Evolutionary conservation across 805 yeast species (phyloP).

Genomic region (Yamadazyma insecticola): DNA sequence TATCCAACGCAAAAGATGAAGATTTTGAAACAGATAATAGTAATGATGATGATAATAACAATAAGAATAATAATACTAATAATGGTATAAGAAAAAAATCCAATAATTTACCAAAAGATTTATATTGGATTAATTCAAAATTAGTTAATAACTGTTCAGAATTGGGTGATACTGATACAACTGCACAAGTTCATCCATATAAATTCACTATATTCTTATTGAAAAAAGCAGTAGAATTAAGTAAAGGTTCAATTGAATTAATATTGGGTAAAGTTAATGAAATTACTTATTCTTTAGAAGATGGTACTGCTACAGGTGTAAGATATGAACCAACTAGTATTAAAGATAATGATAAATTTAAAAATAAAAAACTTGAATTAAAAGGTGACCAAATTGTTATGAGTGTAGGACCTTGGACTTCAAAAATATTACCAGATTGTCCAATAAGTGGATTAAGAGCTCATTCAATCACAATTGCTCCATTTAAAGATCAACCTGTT

Average conservation of each 20-base stretch:
- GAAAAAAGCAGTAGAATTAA: slow-evolving; percentile 65
- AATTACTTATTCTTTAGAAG: slow-evolving; percentile 54
- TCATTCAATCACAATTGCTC: slow-evolving; percentile 88
- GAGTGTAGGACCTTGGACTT: slow-evolving; percentile 96
- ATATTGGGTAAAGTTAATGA: slow-evolving; percentile 80
- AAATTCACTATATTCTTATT: slow-evolving; percentile 83
- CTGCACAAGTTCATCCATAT: slow-evolving; percentile 97
- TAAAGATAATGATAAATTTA: slow-evolving; percentile 18
- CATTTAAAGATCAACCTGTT: slow-evolving; percentile 65
- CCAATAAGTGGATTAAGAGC: slow-evolving; percentile 94
- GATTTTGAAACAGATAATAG: slow-evolving; percentile 11
- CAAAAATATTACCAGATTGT: slow-evolving; percentile 83
- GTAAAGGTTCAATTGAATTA: slow-evolving; percentile 74
- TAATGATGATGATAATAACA: slow-evolving; percentile 3
- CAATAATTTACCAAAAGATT: slow-evolving; percentile 50
- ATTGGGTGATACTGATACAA: slow-evolving; percentile 78
- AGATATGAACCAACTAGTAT: slow-evolving; percentile 49
- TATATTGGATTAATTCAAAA: slow-evolving; percentile 71
- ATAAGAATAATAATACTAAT: slow-evolving; percentile 2
- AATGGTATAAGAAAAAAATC: no score
- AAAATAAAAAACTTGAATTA: slow-evolving; percentile 41
- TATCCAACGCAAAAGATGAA: slow-evolving; percentile 31
- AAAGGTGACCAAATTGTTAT: slow-evolving; percentile 75
- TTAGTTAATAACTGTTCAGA: slow-evolving; percentile 70
- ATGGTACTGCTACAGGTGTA: slow-evolving; percentile 70